Base-by-base conservation (phyloP, 2,329 filamentous ascomycete species). In the Ophiocordyceps robertsii region DNA sequence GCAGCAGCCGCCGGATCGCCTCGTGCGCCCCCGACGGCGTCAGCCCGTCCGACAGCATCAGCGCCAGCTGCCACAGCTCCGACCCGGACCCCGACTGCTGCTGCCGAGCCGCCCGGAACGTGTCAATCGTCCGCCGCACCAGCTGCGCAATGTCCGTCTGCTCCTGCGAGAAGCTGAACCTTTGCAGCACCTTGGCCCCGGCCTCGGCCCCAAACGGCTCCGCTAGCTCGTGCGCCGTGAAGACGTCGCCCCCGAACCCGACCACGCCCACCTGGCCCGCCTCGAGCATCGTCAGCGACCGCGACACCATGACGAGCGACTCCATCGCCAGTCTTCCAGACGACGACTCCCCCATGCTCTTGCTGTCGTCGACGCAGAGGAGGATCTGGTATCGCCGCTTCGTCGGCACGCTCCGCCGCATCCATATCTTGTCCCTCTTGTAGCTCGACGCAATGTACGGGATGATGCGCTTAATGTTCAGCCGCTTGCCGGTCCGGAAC, bases 351-450 rank as follows among this genome's bases (percentile, higher is more conserved):
- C 84, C 81, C 92, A 99, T 99, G 46, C 81, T 88, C 61, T 84
- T 85, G 54, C 83, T 90, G 67, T 98, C 92, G 61, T 99, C 92
- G 32, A 99, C 87, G 33, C 92, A 93, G 40, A 99, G 82, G 68
- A 98, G 80, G 61, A 98, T 93, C 63, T 99, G 93, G 65, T 98
- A 98, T 44, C 82, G 83, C 35, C 93, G 83, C 65, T 96, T 96
- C 32, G 82, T 90, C 1, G 93, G 93, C 40, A 95, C 80, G 30
- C 79, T 82, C 43, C 93, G 80, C 13, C 93, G 84, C 82, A 98
- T 94, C 92, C 92, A 99, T 64, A 99, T 99, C 72, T 98, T 98
- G 75, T 99, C 92, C 46, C 92, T 85, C 71, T 95, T 96, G 73
- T 95, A 98, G 58, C 84, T 82, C 0, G 89, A 96, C 1, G 93